Conservation (phyloP, 2,329 filamentous ascomycete species). For the Aureobasidium sp. region DNA sequence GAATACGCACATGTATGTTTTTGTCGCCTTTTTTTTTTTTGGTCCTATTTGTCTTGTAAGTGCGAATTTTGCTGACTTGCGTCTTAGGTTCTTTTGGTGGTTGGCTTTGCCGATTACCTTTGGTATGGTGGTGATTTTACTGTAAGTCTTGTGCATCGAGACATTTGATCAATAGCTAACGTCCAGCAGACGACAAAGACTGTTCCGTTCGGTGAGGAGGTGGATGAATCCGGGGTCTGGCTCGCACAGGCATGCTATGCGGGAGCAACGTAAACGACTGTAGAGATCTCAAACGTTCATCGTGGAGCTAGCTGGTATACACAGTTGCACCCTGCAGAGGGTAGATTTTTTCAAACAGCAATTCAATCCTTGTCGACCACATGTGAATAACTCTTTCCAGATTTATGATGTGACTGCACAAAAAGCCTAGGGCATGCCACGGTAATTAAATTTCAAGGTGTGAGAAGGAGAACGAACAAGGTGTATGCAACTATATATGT, state of each 20-base stretch:
- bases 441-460: too few relatives aligned
- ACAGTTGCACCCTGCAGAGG: too few relatives aligned
- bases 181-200: neutral
- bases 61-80: neutral
- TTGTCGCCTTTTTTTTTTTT: too few relatives aligned
- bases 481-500: too few relatives aligned
- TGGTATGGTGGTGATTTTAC: neutral
- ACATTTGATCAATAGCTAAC: neutral
- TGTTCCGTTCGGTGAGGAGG: neutral
- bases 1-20: conserved; percentile 15
- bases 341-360: too few relatives aligned
- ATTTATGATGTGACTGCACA: too few relatives aligned
- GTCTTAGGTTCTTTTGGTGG: neutral
- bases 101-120: neutral
- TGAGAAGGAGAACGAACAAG: too few relatives aligned
- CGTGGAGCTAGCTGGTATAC: too few relatives aligned
- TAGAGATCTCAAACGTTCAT: too few relatives aligned
- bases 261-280: neutral
- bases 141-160: neutral
- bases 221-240: neutral
- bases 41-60: neutral
- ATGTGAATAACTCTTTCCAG: too few relatives aligned
- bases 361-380: too few relatives aligned
- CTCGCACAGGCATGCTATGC: neutral
- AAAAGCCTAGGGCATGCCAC: too few relatives aligned